Conservation (phyloP, 371 early-diverging fungal species). For the Nematocida sp. region DNA sequence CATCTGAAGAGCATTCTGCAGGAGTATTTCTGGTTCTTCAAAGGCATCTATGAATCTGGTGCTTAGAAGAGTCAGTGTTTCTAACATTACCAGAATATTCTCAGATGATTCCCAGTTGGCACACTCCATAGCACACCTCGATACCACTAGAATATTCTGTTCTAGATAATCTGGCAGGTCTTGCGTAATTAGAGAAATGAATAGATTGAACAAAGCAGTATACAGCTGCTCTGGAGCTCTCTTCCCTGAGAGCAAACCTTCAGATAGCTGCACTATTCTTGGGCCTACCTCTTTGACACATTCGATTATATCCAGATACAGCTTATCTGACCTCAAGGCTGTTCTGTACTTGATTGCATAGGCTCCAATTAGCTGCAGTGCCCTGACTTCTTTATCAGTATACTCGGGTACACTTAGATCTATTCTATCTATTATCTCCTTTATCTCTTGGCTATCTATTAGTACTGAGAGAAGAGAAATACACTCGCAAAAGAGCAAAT, state of each 20-base stretch:
- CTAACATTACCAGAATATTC: not conserved
- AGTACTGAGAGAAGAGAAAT: not conserved
- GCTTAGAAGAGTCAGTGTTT: not conserved
- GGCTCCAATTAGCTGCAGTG: not conserved
- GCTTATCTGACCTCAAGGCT: not conserved
- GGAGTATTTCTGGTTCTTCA: not conserved
- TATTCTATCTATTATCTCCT: not conserved
- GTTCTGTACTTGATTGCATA: not conserved
- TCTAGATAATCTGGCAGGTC: slow-evolving; percentile 15
- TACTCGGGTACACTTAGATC: not conserved
- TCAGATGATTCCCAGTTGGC: not conserved
- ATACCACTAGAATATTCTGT: not conserved
- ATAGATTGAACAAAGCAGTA: not conserved
- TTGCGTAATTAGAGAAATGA: slow-evolving; percentile 3
- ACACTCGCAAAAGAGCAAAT: slow-evolving; percentile 4
- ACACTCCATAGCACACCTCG: not conserved
- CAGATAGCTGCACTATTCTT: not conserved
- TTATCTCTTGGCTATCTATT: not conserved
- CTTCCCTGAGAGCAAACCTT: not conserved
- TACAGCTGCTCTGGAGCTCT: not conserved
- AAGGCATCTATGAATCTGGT: slow-evolving; percentile 5
- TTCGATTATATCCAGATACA: slow-evolving; percentile 6
- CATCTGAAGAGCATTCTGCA: not conserved
- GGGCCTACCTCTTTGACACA: not conserved
- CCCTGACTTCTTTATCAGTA: not conserved